Evolutionary conservation across 176 grass and related monocot genomes (phyloP).

Genomic region (Raddia guianensis): DNA sequence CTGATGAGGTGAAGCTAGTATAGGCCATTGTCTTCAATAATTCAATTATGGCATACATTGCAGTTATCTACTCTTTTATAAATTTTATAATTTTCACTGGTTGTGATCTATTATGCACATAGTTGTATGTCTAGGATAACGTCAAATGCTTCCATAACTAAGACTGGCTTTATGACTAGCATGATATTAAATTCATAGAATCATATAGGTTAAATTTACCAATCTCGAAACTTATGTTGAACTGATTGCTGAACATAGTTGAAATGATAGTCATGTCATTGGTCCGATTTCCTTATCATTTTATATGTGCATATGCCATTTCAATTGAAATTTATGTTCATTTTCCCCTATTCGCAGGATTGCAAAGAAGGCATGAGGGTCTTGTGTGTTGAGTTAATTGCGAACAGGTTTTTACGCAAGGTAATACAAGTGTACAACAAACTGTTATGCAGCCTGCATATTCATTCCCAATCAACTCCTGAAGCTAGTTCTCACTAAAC

Average conservation of each 20-base stretch:
- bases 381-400: conserved; percentile 86
- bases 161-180: background rate
- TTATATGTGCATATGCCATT: background rate
- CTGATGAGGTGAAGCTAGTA: conserved; percentile 57
- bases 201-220: background rate
- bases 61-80: background rate
- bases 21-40: background rate
- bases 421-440: conserved; percentile 37
- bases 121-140: background rate
- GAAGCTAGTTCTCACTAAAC: conserved; percentile 8
- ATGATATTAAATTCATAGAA: background rate
- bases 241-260: background rate
- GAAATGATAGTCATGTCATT: background rate
- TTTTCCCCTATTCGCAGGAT: conserved; percentile 37
- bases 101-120: background rate
- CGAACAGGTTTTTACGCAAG: conserved; percentile 89
- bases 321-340: conserved; percentile 6
- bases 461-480: background rate
- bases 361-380: conserved; percentile 44
- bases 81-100: background rate
- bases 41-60: background rate
- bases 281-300: background rate
- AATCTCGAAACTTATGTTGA: background rate
- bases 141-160: background rate
- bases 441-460: background rate